Percentiles rank a stretch among this genome's conserved stretches.
phyloP scores from a whole-genome alignment of 805 yeast genomes.

The Ogataea pini region DNA sequence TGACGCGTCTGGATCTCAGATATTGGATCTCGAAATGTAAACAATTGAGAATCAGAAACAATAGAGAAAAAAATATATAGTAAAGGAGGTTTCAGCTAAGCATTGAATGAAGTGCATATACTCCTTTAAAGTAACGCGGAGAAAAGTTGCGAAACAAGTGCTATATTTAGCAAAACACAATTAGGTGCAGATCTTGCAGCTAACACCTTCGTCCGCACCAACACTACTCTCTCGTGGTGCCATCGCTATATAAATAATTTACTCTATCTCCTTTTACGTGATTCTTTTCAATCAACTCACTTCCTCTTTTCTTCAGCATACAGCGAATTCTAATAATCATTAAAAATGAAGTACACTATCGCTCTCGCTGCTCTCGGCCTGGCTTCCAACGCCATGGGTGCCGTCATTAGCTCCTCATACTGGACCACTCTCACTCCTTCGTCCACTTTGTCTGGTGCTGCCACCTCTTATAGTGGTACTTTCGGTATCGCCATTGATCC shows the following conservation, averaged over 20 bases:
- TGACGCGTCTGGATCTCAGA: not conserved
- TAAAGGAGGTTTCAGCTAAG: conserved; percentile 18
- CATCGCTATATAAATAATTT: conserved; percentile 8
- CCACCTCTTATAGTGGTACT: conserved; percentile 51
- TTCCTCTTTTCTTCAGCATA: conserved; percentile 1
- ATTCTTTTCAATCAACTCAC: too few species aligned
- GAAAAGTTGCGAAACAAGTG: conserved; percentile 10
- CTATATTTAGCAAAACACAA: conserved; percentile 9
- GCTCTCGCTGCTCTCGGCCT: conserved; percentile 41
- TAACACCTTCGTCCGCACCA: not conserved
- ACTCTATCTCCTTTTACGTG: not conserved
- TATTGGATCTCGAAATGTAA: conserved; percentile 6
- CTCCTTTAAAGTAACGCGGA: conserved; percentile 8
- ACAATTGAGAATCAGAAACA: not conserved
- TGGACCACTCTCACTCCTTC: conserved; percentile 70
- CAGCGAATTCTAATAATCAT: not conserved
- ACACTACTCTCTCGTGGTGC: not conserved
- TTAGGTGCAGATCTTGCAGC: not conserved
- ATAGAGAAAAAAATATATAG: not conserved
- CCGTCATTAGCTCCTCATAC: conserved; percentile 57
- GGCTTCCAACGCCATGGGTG: conserved; percentile 49
- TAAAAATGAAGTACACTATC: conserved; percentile 43
- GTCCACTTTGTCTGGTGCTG: conserved; percentile 46
- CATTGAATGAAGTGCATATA: conserved; percentile 6
- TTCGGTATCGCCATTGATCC: conserved; percentile 21